phyloP scores from a whole-genome alignment of 331 rosid genomes.

The Malus hybrid region DNA sequence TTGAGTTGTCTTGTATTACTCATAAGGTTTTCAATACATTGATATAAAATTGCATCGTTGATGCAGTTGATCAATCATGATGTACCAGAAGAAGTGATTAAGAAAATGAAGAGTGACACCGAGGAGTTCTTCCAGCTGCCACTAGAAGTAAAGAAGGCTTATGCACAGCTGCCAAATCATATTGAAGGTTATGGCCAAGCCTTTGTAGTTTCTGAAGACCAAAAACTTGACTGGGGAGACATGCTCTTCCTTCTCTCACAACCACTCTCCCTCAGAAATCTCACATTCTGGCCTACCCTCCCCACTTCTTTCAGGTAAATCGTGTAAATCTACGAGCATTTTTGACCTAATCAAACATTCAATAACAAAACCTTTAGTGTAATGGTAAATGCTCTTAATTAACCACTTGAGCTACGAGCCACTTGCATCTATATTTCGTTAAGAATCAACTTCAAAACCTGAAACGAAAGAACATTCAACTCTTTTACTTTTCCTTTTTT shows the following conservation, averaged over 20 bases:
- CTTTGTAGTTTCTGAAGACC: slow-evolving; percentile 43
- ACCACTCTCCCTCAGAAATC: neutral
- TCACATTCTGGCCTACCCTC: slow-evolving; percentile 1
- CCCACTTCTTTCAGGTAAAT: slow-evolving; percentile 10
- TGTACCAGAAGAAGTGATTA: slow-evolving; percentile 25
- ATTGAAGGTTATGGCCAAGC: slow-evolving; percentile 44
- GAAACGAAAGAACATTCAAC: too few relatives aligned
- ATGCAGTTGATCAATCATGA: slow-evolving; percentile 51
- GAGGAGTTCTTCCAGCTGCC: slow-evolving; percentile 26
- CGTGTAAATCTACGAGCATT: neutral
- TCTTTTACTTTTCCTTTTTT: neutral
- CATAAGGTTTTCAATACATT: neutral
- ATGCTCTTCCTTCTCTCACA: slow-evolving; percentile 8
- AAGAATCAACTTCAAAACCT: neutral
- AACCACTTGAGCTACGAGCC: too few relatives aligned
- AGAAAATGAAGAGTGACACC: slow-evolving; percentile 25
- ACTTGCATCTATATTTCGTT: neutral
- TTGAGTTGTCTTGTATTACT: too few relatives aligned
- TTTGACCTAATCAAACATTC: neutral
- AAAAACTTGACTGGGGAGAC: slow-evolving; percentile 57
- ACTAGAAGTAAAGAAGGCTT: slow-evolving; percentile 29
- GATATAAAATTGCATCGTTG: neutral
- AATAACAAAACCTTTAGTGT: too few relatives aligned
- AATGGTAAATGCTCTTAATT: too few relatives aligned
- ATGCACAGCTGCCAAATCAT: slow-evolving; percentile 18